These are phyloP conservation scores for Chalaropsis thielavioides DNA, from an alignment of 2,329 filamentous ascomycete species.

Conservation along the genomic window DNA sequence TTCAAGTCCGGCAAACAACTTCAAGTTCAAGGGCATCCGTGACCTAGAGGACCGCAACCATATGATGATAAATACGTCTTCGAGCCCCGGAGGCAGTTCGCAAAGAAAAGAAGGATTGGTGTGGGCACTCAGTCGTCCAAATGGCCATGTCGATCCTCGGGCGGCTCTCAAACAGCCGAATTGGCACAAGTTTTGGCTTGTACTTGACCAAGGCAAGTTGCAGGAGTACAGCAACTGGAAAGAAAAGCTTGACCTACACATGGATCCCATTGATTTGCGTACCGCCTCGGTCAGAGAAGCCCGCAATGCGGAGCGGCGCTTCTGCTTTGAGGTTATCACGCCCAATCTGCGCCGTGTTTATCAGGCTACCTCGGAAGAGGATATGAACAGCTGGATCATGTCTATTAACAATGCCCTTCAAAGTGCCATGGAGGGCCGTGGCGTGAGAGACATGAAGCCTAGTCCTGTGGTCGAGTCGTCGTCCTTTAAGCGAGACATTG, in stretches of 20 bases:
- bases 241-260: slow-evolving; percentile 87
- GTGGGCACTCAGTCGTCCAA: slow-evolving; percentile 86
- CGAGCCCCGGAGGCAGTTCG: slow-evolving; percentile 44
- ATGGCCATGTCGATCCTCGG: slow-evolving; percentile 87
- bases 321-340: slow-evolving; percentile 97
- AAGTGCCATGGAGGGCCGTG: slow-evolving; percentile 78
- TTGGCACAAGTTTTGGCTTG: slow-evolving; percentile 99
- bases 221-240: slow-evolving; percentile 99
- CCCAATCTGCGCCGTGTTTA: slow-evolving; percentile 93
- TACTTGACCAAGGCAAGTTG: slow-evolving; percentile 87
- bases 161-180: slow-evolving; percentile 81
- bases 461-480: slow-evolving; percentile 27
- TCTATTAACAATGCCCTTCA: slow-evolving; percentile 96
- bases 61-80: slow-evolving; percentile 29
- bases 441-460: slow-evolving; percentile 39
- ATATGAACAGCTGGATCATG: slow-evolving; percentile 93
- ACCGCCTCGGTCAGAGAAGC: slow-evolving; percentile 96
- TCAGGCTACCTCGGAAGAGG: slow-evolving; percentile 93
- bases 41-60: slow-evolving; percentile 76
- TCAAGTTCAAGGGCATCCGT: slow-evolving; percentile 78
- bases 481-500: slow-evolving; percentile 68
- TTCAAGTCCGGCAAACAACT: slow-evolving; percentile 37
- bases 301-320: slow-evolving; percentile 81
- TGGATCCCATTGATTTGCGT: slow-evolving; percentile 91
- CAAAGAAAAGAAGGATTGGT: slow-evolving; percentile 86